Conservation (phyloP, 371 early-diverging fungal genomes). For the Dichotomocladium elegans region DNA sequence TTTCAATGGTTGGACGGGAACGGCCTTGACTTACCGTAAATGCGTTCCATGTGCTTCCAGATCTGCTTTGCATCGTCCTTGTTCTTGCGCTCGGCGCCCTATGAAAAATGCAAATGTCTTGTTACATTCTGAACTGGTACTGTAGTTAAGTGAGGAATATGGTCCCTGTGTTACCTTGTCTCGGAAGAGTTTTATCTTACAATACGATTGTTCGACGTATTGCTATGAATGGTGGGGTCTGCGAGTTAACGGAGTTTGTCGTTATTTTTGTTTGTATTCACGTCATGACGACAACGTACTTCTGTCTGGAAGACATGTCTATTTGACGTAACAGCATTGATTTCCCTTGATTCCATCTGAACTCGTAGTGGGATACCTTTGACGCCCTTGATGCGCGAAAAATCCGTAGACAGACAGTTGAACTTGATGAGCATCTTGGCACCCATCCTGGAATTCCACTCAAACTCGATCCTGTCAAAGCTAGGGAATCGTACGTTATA, state of each 20-base stretch:
- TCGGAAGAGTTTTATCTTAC: slow-evolving; percentile 72
- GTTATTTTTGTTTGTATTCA: no score
- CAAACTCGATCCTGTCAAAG: slow-evolving; percentile 76
- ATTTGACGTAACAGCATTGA: no score
- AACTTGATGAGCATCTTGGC: slow-evolving; percentile 72
- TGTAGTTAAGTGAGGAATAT: no score
- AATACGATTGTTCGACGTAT: slow-evolving; percentile 55
- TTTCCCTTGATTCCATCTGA: slow-evolving; percentile 15
- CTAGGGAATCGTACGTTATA: slow-evolving; percentile 47
- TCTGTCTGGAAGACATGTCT: no score
- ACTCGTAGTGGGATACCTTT: slow-evolving; percentile 77
- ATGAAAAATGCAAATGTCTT: background rate
- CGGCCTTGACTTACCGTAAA: slow-evolving; percentile 29
- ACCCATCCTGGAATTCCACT: slow-evolving; percentile 68
- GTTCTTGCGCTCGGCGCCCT: slow-evolving; percentile 60
- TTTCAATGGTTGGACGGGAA: background rate
- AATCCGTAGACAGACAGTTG: slow-evolving; percentile 81
- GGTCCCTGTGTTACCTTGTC: no score
- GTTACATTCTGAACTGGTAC: no score
- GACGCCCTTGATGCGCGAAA: slow-evolving; percentile 80
- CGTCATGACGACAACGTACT: no score
- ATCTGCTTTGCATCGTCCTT: slow-evolving; percentile 60
- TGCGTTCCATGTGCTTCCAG: slow-evolving; percentile 51
- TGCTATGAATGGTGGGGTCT: background rate
- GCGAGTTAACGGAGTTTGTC: no score